A percentile compares a stretch with the other conserved stretches of the same genome.
phyloP scores from a whole-genome alignment of 75 land plant genomes.

The Pseudotsuga menziesii region DNA sequence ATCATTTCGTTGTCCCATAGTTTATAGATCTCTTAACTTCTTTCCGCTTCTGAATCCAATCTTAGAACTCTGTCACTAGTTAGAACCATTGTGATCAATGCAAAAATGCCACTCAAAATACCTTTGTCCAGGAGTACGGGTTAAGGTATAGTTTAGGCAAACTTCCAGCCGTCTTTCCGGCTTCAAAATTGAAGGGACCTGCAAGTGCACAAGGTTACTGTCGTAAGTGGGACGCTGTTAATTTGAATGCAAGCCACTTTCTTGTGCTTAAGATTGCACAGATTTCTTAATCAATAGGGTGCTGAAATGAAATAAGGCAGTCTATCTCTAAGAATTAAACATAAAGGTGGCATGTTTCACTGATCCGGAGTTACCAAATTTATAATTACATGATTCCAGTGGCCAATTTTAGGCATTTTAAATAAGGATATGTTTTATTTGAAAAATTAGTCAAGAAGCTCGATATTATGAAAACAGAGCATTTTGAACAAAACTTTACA shows the following conservation, averaged over 20 bases:
- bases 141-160: conserved; percentile 65
- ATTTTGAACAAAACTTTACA: background rate
- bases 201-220: background rate
- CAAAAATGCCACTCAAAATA: conserved; percentile 9
- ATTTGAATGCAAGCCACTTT: background rate
- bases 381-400: background rate
- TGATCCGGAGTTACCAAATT: background rate
- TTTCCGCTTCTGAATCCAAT: background rate
- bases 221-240: background rate
- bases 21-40: background rate
- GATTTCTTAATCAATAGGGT: background rate
- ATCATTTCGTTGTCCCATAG: background rate
- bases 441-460: background rate
- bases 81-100: background rate
- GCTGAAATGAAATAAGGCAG: conserved; percentile 2
- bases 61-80: background rate
- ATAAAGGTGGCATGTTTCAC: background rate
- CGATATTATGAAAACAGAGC: background rate
- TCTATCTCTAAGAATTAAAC: background rate
- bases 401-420: background rate
- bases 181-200: conserved; percentile 85
- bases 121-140: conserved; percentile 94
- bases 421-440: background rate
- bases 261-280: background rate
- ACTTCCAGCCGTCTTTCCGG: conserved; percentile 14